Base-by-base conservation (phyloP, 805 yeast species). In the Myxozyma nipponensis region DNA sequence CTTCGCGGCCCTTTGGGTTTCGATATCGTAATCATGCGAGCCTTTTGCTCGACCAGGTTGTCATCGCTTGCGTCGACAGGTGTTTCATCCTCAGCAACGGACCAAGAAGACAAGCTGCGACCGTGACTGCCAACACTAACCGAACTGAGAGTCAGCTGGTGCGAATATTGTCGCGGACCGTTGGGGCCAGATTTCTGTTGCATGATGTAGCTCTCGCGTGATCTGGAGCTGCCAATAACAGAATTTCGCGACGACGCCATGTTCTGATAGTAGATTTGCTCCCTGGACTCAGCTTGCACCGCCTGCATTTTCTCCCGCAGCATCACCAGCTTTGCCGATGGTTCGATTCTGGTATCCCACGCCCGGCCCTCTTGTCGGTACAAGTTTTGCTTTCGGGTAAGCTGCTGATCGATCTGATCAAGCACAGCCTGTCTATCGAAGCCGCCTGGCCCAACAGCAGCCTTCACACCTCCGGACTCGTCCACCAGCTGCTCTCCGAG, bases 241-340 rank as follows among this genome's bases (percentile, higher is more conserved):
- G 61, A 61, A n/a, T 54, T 59, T n/a, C n/a, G n/a, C 13, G 7
- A 7, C 15, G 56, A 49, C 5, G 60, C 60, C n/a, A 54, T 56
- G 17, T 53, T 39, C 3, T 62, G 52, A 4, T 57, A 46, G 46
- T 81, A 80, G 54, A 91, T 97, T 51, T 91, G 73, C 62, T 84
- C 86, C 53, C 95, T 72, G 0, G 96, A 96, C 71, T 86, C 86
- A 42, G 78, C 77, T 63, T 86, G 95, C 46, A 90, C 74, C 56
- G 79, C 83, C 52, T 86, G 95, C 95, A 88, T 88, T 63, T 83
- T 78, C 60, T 83, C 86, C 48, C 96, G 74, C 60, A 90, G 72
- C 39, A 79, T 82, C 53, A 93, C 75, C 45, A 89, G 69, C 57
- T 91, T 73, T 2, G 84, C 77, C 60, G 84, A 84, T 2, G 96